Conservation (phyloP, 768 basidiomycete genomes). For the Boletus tylopilopsis region DNA sequence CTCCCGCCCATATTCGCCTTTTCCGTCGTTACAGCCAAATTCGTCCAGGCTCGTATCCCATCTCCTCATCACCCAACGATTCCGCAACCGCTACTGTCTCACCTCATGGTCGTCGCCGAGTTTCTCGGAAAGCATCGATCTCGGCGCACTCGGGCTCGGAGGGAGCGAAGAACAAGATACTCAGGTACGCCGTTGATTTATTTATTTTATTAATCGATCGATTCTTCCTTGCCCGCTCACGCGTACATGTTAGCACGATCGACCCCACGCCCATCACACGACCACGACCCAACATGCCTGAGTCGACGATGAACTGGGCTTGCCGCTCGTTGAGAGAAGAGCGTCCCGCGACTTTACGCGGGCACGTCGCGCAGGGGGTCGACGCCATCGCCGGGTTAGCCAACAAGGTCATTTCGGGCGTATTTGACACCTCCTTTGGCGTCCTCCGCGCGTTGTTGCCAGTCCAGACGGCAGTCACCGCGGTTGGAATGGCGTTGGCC, state of each 20-base stretch:
- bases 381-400: constrained; percentile 81
- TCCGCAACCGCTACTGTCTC: constrained; percentile 66
- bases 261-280: constrained; percentile 72
- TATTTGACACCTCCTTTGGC: constrained; percentile 88
- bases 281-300: constrained; percentile 40
- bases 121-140: constrained; percentile 94
- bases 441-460: constrained; percentile 79
- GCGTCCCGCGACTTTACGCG: constrained; percentile 53
- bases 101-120: constrained; percentile 90
- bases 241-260: constrained; percentile 49
- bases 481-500: neutral
- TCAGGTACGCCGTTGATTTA: constrained; percentile 45
- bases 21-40: constrained; percentile 89
- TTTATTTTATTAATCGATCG: no score
- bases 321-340: constrained; percentile 49
- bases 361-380: constrained; percentile 75
- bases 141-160: constrained; percentile 63
- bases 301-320: constrained; percentile 35
- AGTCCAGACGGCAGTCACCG: no score
- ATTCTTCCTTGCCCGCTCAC: neutral
- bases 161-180: constrained; percentile 52
- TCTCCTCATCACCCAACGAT: constrained; percentile 37
- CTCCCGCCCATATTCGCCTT: constrained; percentile 93
- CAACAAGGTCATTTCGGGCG: constrained; percentile 71
- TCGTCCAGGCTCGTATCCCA: constrained; percentile 70